Evolutionary conservation across 1,139 yeast species (phyloP).

Genomic region (Geotrichum reessii): DNA sequence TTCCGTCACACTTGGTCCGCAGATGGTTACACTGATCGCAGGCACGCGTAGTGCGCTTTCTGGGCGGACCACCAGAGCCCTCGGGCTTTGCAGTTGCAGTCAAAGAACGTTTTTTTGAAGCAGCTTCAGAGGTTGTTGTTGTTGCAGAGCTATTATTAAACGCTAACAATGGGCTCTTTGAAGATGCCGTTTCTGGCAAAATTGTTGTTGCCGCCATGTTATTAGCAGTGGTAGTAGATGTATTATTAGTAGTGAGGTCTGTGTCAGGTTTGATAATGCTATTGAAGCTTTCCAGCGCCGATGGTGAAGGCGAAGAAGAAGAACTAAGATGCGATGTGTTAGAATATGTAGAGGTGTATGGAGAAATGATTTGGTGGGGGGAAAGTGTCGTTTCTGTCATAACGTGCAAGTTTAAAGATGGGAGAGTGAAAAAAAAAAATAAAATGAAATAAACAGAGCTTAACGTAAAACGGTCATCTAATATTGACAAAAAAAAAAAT

Average conservation of each 20-base stretch:
- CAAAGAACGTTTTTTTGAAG: neutral
- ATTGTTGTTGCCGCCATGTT: neutral
- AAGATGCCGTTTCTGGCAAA: neutral
- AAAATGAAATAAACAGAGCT: neutral
- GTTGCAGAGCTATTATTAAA: neutral
- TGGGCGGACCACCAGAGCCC: conserved; percentile 5
- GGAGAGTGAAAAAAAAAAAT: neutral
- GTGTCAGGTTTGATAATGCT: neutral
- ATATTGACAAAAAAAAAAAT: neutral
- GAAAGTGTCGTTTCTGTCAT: conserved; percentile 7
- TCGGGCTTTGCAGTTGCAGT: neutral
- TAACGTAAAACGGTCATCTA: neutral
- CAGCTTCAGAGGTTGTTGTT: neutral
- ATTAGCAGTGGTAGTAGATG: neutral
- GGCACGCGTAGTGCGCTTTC: conserved; percentile 21
- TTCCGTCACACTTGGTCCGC: conserved; percentile 22
- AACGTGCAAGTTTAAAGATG: neutral
- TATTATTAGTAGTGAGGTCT: neutral
- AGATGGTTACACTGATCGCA: conserved; percentile 22
- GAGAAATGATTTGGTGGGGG: conserved; percentile 4
- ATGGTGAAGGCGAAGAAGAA: conserved; percentile 6
- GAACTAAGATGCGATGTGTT: neutral
- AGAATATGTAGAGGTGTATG: neutral
- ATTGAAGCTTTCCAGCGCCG: neutral
- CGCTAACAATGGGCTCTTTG: neutral